Percentiles rank a stretch among this genome's conserved stretches.
Evolutionary conservation across 169 alveolate species (phyloP).

Genomic region (Cryptosporidium baileyi): DNA sequence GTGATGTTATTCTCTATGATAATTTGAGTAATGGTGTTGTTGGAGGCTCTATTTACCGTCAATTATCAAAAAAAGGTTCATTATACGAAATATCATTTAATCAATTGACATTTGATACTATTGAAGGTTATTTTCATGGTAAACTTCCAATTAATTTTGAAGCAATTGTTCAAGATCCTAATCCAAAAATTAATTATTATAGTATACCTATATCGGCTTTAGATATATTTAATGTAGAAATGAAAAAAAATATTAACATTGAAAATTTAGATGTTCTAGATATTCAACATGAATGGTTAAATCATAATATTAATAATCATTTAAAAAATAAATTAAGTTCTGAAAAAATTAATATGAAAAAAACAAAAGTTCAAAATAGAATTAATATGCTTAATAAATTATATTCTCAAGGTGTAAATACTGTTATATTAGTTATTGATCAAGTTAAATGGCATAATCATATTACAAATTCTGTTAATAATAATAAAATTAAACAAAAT

Average conservation of each 20-base stretch:
- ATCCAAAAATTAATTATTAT: conserved; percentile 8
- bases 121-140: conserved; percentile 41
- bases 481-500: neutral
- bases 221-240: conserved; percentile 3
- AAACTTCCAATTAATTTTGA: conserved; percentile 45
- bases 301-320: conserved; percentile 5
- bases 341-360: conserved; percentile 2
- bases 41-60: conserved; percentile 68
- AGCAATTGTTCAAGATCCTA: conserved; percentile 3
- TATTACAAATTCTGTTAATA: neutral
- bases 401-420: conserved; percentile 39
- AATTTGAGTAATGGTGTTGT: conserved; percentile 46
- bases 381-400: conserved; percentile 1
- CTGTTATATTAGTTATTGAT: conserved; percentile 32
- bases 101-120: conserved; percentile 47
- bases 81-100: conserved; percentile 46
- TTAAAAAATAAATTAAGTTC: neutral
- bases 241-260: neutral
- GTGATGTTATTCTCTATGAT: conserved; percentile 47
- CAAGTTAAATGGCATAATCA: conserved; percentile 25
- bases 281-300: conserved; percentile 35
- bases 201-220: conserved; percentile 56
- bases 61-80: conserved; percentile 13
- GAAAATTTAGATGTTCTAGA: no score
- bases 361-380: conserved; percentile 21